phyloP scores from a whole-genome alignment of 78 protist genomes.

The Dictyostelium capitatum region DNA sequence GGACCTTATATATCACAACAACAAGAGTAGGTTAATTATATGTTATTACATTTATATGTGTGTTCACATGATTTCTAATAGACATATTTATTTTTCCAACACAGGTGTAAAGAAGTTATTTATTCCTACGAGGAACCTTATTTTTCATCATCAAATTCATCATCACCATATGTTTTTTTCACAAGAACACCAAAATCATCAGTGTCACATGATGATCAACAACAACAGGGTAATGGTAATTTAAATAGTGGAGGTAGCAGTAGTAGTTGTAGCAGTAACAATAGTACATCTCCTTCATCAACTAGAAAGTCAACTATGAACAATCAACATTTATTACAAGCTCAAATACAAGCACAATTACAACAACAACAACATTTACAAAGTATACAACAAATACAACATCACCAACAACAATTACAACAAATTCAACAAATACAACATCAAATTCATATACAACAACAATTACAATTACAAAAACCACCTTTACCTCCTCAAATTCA shows the following conservation, averaged over 20 bases:
- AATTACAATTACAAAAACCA: neutral
- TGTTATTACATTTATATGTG: neutral
- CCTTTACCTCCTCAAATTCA: neutral
- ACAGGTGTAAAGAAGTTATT: neutral
- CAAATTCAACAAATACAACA: neutral
- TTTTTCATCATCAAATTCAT: constrained; percentile 32
- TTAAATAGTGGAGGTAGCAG: constrained; percentile 8
- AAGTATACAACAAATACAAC: neutral
- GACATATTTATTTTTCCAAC: too few relatives aligned
- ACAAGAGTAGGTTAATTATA: neutral
- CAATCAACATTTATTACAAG: neutral
- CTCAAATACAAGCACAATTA: neutral
- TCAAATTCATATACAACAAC: neutral
- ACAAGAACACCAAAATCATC: constrained; percentile 4
- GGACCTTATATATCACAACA: neutral
- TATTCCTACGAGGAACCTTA: constrained; percentile 1
- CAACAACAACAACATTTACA: constrained; percentile 4
- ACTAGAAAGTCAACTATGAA: neutral
- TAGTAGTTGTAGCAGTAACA: constrained; percentile 26
- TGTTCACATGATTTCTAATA: neutral
- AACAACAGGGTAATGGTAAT: constrained; percentile 6
- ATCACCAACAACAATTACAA: constrained; percentile 2
- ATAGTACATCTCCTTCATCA: constrained; percentile 1
- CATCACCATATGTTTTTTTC: constrained; percentile 28
- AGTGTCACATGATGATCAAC: neutral